Percentiles rank a stretch among this genome's conserved stretches.
Evolutionary conservation across 2,329 filamentous ascomycete genomes (phyloP).

Genomic region (Hysterium pulicare): DNA sequence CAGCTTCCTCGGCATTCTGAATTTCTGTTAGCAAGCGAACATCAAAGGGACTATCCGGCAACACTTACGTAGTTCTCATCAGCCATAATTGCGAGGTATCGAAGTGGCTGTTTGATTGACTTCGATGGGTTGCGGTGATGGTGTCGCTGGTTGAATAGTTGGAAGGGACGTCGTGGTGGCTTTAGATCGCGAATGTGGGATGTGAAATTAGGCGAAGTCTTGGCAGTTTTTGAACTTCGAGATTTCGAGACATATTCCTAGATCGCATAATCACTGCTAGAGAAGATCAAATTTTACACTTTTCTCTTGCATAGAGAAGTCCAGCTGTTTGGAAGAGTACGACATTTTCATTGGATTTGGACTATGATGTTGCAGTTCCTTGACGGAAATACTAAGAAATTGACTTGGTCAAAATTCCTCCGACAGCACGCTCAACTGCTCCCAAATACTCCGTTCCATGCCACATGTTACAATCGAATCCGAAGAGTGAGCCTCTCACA

Average conservation of each 20-base stretch:
- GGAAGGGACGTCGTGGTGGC: constrained; percentile 10
- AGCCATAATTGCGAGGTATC: constrained; percentile 69
- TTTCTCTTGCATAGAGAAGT: too few species aligned
- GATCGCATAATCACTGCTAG: too few species aligned
- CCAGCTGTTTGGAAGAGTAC: constrained; percentile 7
- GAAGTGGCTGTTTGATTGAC: constrained; percentile 42
- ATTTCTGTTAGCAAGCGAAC: constrained; percentile 19
- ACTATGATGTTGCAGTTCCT: neutral
- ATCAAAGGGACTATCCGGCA: constrained; percentile 9
- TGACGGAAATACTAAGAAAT: constrained; percentile 12
- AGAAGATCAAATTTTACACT: too few species aligned
- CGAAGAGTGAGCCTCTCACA: too few species aligned
- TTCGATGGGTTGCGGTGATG: constrained; percentile 34
- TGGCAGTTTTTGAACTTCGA: constrained; percentile 6
- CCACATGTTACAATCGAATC: constrained; percentile 32
- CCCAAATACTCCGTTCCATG: constrained; percentile 31
- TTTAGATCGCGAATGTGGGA: constrained; percentile 5
- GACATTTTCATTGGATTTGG: neutral
- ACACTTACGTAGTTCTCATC: constrained; percentile 81
- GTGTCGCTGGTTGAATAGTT: constrained; percentile 24
- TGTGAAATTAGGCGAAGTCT: constrained; percentile 11
- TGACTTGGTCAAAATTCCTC: constrained; percentile 19
- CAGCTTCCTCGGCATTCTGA: constrained; percentile 95
- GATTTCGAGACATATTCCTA: neutral
- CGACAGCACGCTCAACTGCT: constrained; percentile 34